Percentiles rank a stretch among this genome's conserved stretches.
Evolutionary conservation across 352 stramenopile species (phyloP).

Genomic region (Pythium sp.): DNA sequence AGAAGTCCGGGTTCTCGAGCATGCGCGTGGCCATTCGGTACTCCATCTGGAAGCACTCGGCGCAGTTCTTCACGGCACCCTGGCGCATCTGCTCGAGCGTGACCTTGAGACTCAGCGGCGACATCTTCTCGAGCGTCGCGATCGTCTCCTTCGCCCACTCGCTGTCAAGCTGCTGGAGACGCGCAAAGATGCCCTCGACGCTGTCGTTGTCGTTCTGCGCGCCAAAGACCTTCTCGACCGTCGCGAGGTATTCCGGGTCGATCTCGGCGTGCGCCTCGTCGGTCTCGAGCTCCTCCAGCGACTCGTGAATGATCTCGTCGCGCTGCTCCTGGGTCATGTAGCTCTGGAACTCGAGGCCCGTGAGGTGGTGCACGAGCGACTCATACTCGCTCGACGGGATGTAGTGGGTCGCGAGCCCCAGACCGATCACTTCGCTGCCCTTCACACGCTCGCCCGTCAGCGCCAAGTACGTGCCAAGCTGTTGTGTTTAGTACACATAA

Average conservation of each 20-base stretch:
- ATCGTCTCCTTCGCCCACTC: constrained; percentile 82
- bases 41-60: constrained; percentile 95
- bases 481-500: constrained; percentile 5
- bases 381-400: constrained; percentile 86
- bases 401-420: constrained; percentile 97
- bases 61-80: constrained; percentile 76
- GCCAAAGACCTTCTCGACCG: constrained; percentile 75
- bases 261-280: constrained; percentile 85
- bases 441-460: constrained; percentile 93
- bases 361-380: constrained; percentile 86
- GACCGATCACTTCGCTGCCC: constrained; percentile 87
- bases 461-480: constrained; percentile 93
- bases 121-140: constrained; percentile 86
- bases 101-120: constrained; percentile 92
- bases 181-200: constrained; percentile 69
- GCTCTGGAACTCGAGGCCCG: constrained; percentile 68
- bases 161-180: constrained; percentile 51
- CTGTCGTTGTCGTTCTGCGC: constrained; percentile 71
- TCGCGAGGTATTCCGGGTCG: constrained; percentile 70
- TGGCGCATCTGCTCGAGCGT: constrained; percentile 93
- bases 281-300: constrained; percentile 72
- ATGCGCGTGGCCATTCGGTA: constrained; percentile 85
- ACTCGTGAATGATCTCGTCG: constrained; percentile 84
- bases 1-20: constrained; percentile 93
- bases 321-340: constrained; percentile 76